Conservation (phyloP, 495 filamentous ascomycete species). For the Penicillium lagena region DNA sequence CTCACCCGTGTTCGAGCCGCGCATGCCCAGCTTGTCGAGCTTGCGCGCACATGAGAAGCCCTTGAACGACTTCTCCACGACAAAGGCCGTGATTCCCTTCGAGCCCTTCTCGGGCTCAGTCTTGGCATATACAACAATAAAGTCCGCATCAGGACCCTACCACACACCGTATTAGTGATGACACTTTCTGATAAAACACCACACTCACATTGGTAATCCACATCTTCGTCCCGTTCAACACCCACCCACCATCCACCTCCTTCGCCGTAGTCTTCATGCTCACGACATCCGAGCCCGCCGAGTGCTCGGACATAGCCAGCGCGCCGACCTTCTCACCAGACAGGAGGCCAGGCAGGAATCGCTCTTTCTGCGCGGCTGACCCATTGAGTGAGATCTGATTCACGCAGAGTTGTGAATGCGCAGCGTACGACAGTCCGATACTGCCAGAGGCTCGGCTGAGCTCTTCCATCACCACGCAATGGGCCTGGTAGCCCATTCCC, state of each 20-base stretch:
- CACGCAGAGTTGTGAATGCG: constrained; percentile 93
- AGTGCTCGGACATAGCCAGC: constrained; percentile 91
- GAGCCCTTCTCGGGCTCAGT: constrained; percentile 72
- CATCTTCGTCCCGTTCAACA: constrained; percentile 94
- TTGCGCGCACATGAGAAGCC: constrained; percentile 88
- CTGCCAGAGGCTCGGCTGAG: constrained; percentile 62
- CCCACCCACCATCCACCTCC: constrained; percentile 74
- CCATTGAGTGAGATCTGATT: constrained; percentile 95
- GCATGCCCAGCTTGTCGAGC: constrained; percentile 97
- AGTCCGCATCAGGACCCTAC: constrained; percentile 83
- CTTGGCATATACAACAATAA: constrained; percentile 92
- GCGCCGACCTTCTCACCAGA: constrained; percentile 80
- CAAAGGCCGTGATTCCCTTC: constrained; percentile 93
- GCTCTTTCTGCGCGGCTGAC: constrained; percentile 66
- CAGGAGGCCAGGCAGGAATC: constrained; percentile 75
- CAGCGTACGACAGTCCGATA: constrained; percentile 88
- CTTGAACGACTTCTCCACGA: constrained; percentile 64
- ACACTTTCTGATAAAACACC: neutral
- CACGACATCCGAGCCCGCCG: constrained; percentile 88
- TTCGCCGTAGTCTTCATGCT: constrained; percentile 86
- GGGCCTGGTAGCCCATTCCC: constrained; percentile 92
- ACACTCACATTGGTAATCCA: constrained; percentile 87
- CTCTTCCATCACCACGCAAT: constrained; percentile 96
- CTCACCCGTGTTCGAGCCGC: constrained; percentile 94
- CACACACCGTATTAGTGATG: neutral